A percentile compares a stretch with the other conserved stretches of the same genome.
These are phyloP conservation scores for Cryptosporidium meleagridis DNA, from an alignment of 169 alveolate genomes.

Conservation along the genomic window DNA sequence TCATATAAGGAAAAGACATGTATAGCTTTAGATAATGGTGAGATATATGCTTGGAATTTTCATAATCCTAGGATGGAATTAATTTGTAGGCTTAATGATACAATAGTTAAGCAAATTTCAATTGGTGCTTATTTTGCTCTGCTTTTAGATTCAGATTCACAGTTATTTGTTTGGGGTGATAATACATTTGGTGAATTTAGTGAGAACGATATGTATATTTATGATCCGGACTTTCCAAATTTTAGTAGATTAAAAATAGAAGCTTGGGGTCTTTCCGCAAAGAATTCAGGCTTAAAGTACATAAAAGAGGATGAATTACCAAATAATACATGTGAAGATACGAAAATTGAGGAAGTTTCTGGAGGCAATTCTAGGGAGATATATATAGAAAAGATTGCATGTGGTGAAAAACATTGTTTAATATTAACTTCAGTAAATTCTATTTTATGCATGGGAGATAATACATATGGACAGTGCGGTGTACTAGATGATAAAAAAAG, in stretches of 20 bases:
- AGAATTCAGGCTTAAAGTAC: not conserved
- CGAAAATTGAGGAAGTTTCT: not conserved
- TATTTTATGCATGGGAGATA: constrained; percentile 58
- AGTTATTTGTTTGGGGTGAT: constrained; percentile 71
- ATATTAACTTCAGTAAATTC: constrained; percentile 35
- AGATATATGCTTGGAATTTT: constrained; percentile 49
- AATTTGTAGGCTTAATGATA: constrained; percentile 8
- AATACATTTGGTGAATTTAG: constrained; percentile 64
- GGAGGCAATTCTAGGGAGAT: not conserved
- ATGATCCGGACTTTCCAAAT: constrained; percentile 44
- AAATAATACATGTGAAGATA: not conserved
- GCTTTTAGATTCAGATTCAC: constrained; percentile 30
- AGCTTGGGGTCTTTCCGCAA: constrained; percentile 58
- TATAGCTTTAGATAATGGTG: constrained; percentile 52
- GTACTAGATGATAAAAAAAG: constrained; percentile 24
- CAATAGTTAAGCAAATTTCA: constrained; percentile 24
- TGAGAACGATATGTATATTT: constrained; percentile 2
- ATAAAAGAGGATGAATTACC: not conserved
- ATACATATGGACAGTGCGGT: constrained; percentile 72
- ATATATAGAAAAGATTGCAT: constrained; percentile 34
- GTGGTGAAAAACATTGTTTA: constrained; percentile 71
- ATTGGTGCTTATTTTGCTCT: constrained; percentile 59
- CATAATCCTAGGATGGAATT: constrained; percentile 32
- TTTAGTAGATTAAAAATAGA: constrained; percentile 25
- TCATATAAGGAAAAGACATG: constrained; percentile 51